These are phyloP conservation scores for Medicago lupulina DNA, from an alignment of 306 rosid species.

Conservation along the genomic window DNA sequence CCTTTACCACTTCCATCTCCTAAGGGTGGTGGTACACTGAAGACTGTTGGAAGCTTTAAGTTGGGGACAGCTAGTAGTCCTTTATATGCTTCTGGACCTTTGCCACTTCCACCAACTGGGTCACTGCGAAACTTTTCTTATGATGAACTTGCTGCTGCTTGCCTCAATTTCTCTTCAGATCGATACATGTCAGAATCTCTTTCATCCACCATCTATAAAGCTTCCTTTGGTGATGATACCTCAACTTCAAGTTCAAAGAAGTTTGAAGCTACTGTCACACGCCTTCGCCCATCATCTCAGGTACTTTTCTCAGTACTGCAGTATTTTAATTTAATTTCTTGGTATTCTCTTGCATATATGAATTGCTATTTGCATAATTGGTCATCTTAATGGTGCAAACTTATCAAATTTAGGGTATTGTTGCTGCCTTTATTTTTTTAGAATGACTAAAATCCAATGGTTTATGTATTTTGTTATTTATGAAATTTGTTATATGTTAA, in stretches of 20 bases:
- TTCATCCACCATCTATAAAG: constrained; percentile 27
- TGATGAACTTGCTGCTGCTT: constrained; percentile 28
- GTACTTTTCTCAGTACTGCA: constrained; percentile 21
- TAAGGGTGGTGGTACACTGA: constrained; percentile 16
- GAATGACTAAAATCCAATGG: background rate
- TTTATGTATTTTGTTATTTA: constrained; percentile 2
- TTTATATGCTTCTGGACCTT: constrained; percentile 21
- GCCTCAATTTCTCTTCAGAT: constrained; percentile 29
- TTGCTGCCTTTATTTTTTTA: background rate
- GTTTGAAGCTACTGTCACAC: constrained; percentile 33
- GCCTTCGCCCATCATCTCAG: constrained; percentile 31
- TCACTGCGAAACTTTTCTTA: constrained; percentile 14
- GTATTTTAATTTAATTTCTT: background rate
- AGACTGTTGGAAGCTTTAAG: constrained; percentile 26
- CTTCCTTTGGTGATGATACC: constrained; percentile 27
- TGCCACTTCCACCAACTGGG: constrained; percentile 28
- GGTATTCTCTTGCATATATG: constrained; percentile 15
- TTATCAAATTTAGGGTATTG: background rate
- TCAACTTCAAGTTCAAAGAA: constrained; percentile 31
- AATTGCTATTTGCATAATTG: background rate
- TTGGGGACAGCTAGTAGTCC: constrained; percentile 13
- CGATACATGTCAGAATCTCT: constrained; percentile 29
- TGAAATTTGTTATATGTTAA: background rate
- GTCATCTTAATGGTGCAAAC: background rate
- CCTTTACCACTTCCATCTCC: constrained; percentile 35